phyloP scores from a whole-genome alignment of 768 basidiomycete genomes.

The Lentinula sp. region DNA sequence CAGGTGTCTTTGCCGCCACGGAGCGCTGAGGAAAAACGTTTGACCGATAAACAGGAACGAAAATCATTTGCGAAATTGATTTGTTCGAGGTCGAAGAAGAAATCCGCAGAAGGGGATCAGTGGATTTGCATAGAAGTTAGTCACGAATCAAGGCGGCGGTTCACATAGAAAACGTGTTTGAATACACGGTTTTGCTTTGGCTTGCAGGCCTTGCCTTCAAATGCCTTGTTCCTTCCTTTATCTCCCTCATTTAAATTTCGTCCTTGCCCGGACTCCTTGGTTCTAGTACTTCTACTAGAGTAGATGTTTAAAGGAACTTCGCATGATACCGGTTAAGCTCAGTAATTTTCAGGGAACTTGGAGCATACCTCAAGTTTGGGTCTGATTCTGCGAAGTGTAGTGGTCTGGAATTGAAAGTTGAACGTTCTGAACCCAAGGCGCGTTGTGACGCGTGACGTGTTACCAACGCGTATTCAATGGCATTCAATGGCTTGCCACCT shows the following conservation, averaged over 20 bases:
- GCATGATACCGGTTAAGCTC: background rate
- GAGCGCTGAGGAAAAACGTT: background rate
- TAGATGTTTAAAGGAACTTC: background rate
- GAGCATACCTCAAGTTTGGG: background rate
- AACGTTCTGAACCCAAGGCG: background rate
- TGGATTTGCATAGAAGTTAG: conserved; percentile 9
- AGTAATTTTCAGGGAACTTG: background rate
- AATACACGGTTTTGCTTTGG: background rate
- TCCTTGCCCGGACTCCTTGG: background rate
- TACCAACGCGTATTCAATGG: background rate
- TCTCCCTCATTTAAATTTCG: background rate
- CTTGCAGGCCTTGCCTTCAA: background rate
- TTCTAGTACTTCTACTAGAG: background rate
- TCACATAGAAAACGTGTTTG: background rate
- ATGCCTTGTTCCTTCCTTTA: background rate
- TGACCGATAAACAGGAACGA: background rate
- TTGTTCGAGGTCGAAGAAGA: background rate
- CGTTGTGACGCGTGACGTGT: background rate
- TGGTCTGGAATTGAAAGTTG: background rate
- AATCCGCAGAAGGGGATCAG: background rate
- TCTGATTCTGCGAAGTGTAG: background rate
- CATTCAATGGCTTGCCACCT: background rate
- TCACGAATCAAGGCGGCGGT: conserved; percentile 3
- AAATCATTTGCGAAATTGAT: background rate
- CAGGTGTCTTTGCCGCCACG: background rate